A percentile compares a stretch with the other conserved stretches of the same genome.
phyloP scores from a whole-genome alignment of 225 moss, liverwort and hornwort species.

The Lunularia cruciata region DNA sequence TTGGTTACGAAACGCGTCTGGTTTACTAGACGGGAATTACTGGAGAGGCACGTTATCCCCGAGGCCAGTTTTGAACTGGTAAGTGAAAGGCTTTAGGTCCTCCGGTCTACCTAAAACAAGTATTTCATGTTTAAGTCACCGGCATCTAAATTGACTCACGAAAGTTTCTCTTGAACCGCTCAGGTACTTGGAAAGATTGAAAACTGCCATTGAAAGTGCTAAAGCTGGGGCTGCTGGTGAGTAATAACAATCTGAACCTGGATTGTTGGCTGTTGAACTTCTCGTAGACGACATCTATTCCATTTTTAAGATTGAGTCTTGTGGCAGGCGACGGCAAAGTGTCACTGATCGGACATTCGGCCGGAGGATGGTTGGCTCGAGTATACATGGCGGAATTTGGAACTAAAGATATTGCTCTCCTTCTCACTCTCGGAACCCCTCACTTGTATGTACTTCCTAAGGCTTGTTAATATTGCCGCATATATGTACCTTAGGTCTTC shows the following conservation, averaged over 20 bases:
- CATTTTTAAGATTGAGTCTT: not conserved
- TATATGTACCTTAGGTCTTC: too few species aligned
- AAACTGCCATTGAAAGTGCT: slow-evolving; percentile 62
- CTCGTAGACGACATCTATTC: not conserved
- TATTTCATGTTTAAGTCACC: not conserved
- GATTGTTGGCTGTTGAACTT: not conserved
- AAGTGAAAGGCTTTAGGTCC: slow-evolving; percentile 3
- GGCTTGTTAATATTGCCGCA: not conserved
- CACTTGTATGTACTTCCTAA: slow-evolving; percentile 57
- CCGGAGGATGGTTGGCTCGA: slow-evolving; percentile 98
- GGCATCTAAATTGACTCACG: not conserved
- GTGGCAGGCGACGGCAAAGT: slow-evolving; percentile 60
- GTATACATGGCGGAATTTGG: slow-evolving; percentile 93
- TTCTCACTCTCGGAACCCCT: slow-evolving; percentile 84
- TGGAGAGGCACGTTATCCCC: slow-evolving; percentile 92
- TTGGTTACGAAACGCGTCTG: slow-evolving; percentile 95
- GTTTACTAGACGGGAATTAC: slow-evolving; percentile 77
- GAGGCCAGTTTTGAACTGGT: slow-evolving; percentile 92
- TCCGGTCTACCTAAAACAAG: not conserved
- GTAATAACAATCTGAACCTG: not conserved
- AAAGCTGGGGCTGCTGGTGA: slow-evolving; percentile 60
- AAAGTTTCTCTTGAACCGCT: slow-evolving; percentile 1
- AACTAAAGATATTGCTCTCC: slow-evolving; percentile 71
- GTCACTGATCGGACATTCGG: slow-evolving; percentile 89
- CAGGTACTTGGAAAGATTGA: slow-evolving; percentile 85